Evolutionary conservation across 257 asterid genomes (phyloP).

Genomic region (Linaria vulgaris): DNA sequence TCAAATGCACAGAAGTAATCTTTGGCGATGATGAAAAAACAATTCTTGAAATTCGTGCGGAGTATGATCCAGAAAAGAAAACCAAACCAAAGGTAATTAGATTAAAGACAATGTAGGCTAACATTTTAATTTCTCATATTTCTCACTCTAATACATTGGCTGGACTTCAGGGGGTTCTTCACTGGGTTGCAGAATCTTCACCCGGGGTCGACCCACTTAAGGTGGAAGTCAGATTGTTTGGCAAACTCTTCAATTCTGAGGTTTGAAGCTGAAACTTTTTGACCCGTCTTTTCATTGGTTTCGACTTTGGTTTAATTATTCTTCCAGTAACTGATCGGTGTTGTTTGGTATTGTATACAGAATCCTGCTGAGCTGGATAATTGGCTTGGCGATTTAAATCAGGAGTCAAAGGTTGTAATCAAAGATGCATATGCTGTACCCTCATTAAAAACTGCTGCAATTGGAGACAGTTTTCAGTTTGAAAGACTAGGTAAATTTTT

Average conservation of each 20-base stretch:
- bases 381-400: conserved; percentile 83
- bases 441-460: conserved; percentile 49
- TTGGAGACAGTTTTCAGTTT: conserved; percentile 85
- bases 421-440: conserved; percentile 73
- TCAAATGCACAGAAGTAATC: conserved; percentile 77
- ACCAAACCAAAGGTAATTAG: conserved; percentile 78
- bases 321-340: conserved; percentile 8
- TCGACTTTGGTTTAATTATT: neutral
- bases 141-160: conserved; percentile 7
- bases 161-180: conserved; percentile 82
- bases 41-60: conserved; percentile 69
- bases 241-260: conserved; percentile 85
- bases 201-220: conserved; percentile 69
- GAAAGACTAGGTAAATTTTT: conserved; percentile 81
- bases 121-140: neutral
- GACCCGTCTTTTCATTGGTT: neutral
- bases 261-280: conserved; percentile 35
- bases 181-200: conserved; percentile 86
- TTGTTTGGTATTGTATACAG: conserved; percentile 33
- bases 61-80: conserved; percentile 75
- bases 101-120: neutral
- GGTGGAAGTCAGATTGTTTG: conserved; percentile 83
- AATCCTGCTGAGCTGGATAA: conserved; percentile 86
- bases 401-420: conserved; percentile 62
- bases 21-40: conserved; percentile 63